A percentile compares a stretch with the other conserved stretches of the same genome.
phyloP scores from a whole-genome alignment of 768 basidiomycete genomes.

The Lentinula boryana region DNA sequence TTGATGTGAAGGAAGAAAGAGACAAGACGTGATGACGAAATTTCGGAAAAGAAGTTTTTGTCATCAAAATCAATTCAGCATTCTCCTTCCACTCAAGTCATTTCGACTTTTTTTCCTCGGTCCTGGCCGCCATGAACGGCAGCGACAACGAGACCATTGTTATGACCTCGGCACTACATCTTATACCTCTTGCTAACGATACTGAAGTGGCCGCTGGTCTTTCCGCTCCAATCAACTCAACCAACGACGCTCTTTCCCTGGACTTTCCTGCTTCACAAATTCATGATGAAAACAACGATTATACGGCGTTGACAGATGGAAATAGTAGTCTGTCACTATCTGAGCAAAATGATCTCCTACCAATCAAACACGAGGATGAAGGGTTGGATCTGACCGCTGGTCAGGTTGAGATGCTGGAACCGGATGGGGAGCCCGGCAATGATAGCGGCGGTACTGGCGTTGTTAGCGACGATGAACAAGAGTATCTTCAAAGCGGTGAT shows the following conservation, averaged over 20 bases:
- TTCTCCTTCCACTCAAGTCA: conserved; percentile 4
- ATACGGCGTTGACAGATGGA: conserved; percentile 15
- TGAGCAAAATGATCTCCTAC: neutral
- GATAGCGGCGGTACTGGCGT: conserved; percentile 26
- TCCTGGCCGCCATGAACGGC: conserved; percentile 38
- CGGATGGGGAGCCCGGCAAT: conserved; percentile 29
- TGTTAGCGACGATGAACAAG: conserved; percentile 49
- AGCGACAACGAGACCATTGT: conserved; percentile 24
- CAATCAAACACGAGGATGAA: conserved; percentile 10
- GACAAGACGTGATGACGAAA: conserved; percentile 4
- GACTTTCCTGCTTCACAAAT: conserved; percentile 6
- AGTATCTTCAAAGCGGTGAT: conserved; percentile 58
- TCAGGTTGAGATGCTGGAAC: conserved; percentile 43
- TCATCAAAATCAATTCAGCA: neutral
- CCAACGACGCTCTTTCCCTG: conserved; percentile 11
- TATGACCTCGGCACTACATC: conserved; percentile 23
- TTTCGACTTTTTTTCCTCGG: conserved; percentile 15
- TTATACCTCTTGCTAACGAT: conserved; percentile 19
- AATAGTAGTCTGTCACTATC: conserved; percentile 27
- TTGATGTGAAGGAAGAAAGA: conserved; percentile 17
- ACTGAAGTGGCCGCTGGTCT: conserved; percentile 23
- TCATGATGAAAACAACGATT: neutral
- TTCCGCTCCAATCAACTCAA: neutral
- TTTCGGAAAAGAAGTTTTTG: neutral
- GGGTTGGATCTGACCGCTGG: conserved; percentile 27